Conservation (phyloP, 805 yeast genomes). For the Ogataea ramenticola region DNA sequence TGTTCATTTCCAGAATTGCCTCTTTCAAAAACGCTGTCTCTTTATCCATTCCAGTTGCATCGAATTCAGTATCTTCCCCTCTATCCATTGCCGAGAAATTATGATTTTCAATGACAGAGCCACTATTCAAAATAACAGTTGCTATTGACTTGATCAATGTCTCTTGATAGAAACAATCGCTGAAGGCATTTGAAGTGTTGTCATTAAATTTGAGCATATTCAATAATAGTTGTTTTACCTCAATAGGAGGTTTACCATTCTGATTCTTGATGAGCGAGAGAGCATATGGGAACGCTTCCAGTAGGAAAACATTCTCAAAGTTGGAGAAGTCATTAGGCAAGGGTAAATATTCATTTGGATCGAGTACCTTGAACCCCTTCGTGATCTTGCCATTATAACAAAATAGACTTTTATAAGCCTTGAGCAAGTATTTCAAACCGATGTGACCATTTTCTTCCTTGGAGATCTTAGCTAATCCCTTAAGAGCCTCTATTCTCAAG, state of each 20-base stretch:
- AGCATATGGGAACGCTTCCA: conserved; percentile 58
- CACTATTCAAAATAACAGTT: conserved; percentile 17
- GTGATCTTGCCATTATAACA: conserved; percentile 50
- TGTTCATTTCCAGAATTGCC: conserved; percentile 59
- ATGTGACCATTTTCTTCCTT: conserved; percentile 52
- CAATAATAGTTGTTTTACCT: conserved; percentile 54
- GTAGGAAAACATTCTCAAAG: conserved; percentile 60
- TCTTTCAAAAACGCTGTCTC: conserved; percentile 33
- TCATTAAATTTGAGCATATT: conserved; percentile 79
- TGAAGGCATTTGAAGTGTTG: conserved; percentile 68
- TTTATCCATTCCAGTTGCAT: conserved; percentile 2
- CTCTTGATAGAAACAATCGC: conserved; percentile 63
- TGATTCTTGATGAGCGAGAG: conserved; percentile 56
- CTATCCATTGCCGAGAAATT: conserved; percentile 13
- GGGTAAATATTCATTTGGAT: conserved; percentile 48
- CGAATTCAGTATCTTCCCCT: background rate
- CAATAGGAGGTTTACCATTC: conserved; percentile 48
- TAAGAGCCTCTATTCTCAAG: conserved; percentile 79
- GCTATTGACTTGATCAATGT: conserved; percentile 51
- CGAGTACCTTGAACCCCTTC: conserved; percentile 17
- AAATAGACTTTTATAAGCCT: conserved; percentile 59
- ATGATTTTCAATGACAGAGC: conserved; percentile 16
- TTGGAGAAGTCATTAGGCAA: conserved; percentile 74
- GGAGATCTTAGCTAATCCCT: conserved; percentile 65
- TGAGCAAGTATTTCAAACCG: conserved; percentile 67